Conservation (phyloP, 331 rosid genomes). For the Pyracantha coccinea region DNA sequence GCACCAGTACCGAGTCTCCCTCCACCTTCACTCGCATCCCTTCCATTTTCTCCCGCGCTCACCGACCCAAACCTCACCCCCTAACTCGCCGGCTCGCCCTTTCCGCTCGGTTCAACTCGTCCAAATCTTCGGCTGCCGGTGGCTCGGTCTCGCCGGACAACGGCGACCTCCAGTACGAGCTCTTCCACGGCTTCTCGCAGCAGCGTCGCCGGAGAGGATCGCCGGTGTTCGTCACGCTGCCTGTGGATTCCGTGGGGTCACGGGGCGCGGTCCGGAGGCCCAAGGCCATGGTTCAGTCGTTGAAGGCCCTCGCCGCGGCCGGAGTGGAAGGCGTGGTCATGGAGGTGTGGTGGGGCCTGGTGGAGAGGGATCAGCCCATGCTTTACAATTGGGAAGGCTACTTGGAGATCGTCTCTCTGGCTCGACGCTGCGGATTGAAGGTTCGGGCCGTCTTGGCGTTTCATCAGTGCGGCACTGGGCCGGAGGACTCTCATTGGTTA, state of each 20-base stretch:
- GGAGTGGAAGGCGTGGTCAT: conserved; percentile 52
- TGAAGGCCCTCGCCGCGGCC: conserved; percentile 35
- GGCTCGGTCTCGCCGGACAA: conserved; percentile 36
- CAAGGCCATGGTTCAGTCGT: conserved; percentile 30
- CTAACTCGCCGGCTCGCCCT: conserved; percentile 3
- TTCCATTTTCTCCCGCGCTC: conserved; percentile 13
- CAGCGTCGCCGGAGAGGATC: conserved; percentile 28
- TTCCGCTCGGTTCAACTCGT: conserved; percentile 29
- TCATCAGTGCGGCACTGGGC: conserved; percentile 37
- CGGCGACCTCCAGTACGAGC: conserved; percentile 33
- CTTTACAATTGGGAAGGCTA: conserved; percentile 40
- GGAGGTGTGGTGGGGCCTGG: conserved; percentile 60
- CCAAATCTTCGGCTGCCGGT: conserved; percentile 21
- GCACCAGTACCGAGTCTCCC: conserved; percentile 20
- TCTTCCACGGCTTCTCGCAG: conserved; percentile 27
- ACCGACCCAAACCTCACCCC: conserved; percentile 1
- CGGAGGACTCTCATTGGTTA: conserved; percentile 37
- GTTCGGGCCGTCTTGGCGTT: conserved; percentile 43
- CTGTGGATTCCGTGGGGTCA: conserved; percentile 24
- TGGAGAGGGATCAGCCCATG: conserved; percentile 40
- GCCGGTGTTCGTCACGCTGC: conserved; percentile 40
- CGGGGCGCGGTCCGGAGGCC: conserved; percentile 20
- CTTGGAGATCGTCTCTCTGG: conserved; percentile 34
- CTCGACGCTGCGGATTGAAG: conserved; percentile 30
- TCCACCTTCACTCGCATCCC: conserved; percentile 24